Evolutionary conservation across 2,329 filamentous ascomycete genomes (phyloP).

Genomic region (Colletotrichum sojae): DNA sequence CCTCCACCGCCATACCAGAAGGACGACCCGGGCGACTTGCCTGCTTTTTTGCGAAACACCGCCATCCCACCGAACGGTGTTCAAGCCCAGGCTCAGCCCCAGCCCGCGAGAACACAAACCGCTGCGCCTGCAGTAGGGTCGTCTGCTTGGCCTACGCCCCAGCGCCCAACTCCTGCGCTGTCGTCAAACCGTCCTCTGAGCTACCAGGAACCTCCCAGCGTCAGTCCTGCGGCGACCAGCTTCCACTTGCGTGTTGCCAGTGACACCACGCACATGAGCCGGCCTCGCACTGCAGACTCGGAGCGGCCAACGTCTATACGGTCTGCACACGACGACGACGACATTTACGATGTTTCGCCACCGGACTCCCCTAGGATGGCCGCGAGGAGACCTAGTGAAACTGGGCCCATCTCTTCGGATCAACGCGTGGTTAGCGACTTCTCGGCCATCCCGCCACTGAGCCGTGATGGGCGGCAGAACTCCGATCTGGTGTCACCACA

Average conservation of each 20-base stretch:
- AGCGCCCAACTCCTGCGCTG: slow-evolving; percentile 10
- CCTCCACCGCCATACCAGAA: slow-evolving; percentile 86
- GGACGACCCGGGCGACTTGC: slow-evolving; percentile 71
- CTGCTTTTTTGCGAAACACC: slow-evolving; percentile 68
- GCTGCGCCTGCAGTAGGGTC: slow-evolving; percentile 37
- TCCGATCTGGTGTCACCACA: slow-evolving; percentile 6
- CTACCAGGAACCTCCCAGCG: slow-evolving; percentile 26
- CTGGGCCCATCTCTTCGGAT: not conserved
- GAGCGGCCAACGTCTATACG: slow-evolving; percentile 30
- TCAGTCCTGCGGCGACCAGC: slow-evolving; percentile 14
- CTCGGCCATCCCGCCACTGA: slow-evolving; percentile 14
- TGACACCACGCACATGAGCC: slow-evolving; percentile 33
- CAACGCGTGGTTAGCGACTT: slow-evolving; percentile 18
- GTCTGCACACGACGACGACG: slow-evolving; percentile 48
- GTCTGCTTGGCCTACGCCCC: slow-evolving; percentile 38
- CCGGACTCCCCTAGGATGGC: slow-evolving; percentile 56
- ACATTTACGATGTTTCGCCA: slow-evolving; percentile 64
- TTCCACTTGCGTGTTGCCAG: slow-evolving; percentile 38
- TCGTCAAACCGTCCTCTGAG: slow-evolving; percentile 39
- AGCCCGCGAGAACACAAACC: slow-evolving; percentile 44
- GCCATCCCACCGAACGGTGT: slow-evolving; percentile 54
- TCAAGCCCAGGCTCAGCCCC: slow-evolving; percentile 44
- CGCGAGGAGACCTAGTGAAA: slow-evolving; percentile 31
- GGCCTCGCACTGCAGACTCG: slow-evolving; percentile 34
- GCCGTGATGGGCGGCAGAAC: not conserved